Percentiles rank a stretch among this genome's conserved stretches.
These are phyloP conservation scores for Auxenochlorella pyrenoidosa DNA, from an alignment of 139 green algal genomes.

Conservation along the genomic window DNA sequence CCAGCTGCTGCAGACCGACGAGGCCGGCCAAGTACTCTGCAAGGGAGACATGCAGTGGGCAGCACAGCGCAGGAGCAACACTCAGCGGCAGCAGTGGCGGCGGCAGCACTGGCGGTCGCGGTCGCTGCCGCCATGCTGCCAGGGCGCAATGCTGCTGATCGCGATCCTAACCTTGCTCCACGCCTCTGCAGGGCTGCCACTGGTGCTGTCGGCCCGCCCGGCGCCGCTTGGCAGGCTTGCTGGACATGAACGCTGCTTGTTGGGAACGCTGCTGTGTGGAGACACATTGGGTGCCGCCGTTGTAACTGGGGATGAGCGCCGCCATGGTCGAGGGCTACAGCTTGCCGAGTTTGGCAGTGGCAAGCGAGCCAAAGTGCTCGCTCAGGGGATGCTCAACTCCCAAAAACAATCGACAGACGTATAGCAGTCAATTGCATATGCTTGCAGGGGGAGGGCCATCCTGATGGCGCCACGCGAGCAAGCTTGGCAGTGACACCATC, in stretches of 20 bases:
- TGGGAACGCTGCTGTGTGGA: neutral
- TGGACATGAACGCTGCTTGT: neutral
- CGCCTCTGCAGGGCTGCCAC: neutral
- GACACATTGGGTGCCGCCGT: neutral
- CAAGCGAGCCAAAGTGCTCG: too few species aligned
- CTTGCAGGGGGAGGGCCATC: too few species aligned
- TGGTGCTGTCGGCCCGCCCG: neutral
- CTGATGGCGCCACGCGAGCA: too few species aligned
- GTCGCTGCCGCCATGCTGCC: neutral
- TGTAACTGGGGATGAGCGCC: neutral
- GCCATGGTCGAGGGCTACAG: neutral
- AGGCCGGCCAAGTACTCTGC: slow-evolving; percentile 9
- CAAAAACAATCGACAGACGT: too few species aligned
- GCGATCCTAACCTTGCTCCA: slow-evolving; percentile 13
- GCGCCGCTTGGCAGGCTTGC: neutral
- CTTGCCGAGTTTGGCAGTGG: neutral
- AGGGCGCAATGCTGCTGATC: neutral
- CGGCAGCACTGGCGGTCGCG: neutral
- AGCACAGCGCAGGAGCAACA: neutral
- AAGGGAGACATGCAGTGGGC: neutral
- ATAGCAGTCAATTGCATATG: too few species aligned
- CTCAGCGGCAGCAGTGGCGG: neutral
- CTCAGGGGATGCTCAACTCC: too few species aligned
- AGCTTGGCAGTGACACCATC: too few species aligned
- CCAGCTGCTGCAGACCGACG: neutral